These are phyloP conservation scores for Chlorella sorokiniana DNA, from an alignment of 139 green algal species.

Conservation along the genomic window DNA sequence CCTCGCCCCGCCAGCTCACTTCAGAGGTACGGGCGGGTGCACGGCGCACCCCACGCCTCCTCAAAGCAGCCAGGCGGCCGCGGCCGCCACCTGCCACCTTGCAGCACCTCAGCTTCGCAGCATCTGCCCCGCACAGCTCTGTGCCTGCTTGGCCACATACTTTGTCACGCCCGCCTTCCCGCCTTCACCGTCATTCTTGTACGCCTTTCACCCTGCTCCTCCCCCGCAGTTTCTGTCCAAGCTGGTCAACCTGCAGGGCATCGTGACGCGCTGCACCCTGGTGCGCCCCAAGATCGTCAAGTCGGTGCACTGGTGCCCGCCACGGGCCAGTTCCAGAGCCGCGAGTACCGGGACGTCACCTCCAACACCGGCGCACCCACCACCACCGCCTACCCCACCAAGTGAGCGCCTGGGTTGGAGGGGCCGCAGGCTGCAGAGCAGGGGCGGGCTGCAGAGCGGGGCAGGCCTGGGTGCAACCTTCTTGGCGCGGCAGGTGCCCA, in stretches of 20 bases:
- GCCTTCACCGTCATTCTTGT: background rate
- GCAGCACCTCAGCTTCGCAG: too few species aligned
- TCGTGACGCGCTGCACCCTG: constrained; percentile 92
- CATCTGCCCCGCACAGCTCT: too few species aligned
- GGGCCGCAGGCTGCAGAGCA: constrained; percentile 57
- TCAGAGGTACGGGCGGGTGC: constrained; percentile 33
- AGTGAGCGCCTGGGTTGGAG: background rate
- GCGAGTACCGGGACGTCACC: constrained; percentile 94
- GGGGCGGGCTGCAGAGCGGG: too few species aligned
- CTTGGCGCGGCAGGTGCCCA: too few species aligned
- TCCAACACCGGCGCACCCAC: constrained; percentile 75
- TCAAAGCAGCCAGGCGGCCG: too few species aligned
- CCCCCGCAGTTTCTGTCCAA: constrained; percentile 71
- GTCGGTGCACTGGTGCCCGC: constrained; percentile 88
- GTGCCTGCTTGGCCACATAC: background rate
- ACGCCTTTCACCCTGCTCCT: background rate
- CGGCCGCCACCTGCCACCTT: too few species aligned
- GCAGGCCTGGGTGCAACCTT: too few species aligned
- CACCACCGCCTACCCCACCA: constrained; percentile 75
- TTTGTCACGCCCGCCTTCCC: background rate
- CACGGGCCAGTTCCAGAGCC: constrained; percentile 69
- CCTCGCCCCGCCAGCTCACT: constrained; percentile 87
- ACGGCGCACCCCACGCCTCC: background rate
- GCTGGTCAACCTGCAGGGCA: constrained; percentile 92
- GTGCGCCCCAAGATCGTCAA: constrained; percentile 91